A percentile compares a stretch with the other conserved stretches of the same genome.
Conservation (phyloP, 352 stramenopile genomes). For the Globisporangium yorkense region DNA sequence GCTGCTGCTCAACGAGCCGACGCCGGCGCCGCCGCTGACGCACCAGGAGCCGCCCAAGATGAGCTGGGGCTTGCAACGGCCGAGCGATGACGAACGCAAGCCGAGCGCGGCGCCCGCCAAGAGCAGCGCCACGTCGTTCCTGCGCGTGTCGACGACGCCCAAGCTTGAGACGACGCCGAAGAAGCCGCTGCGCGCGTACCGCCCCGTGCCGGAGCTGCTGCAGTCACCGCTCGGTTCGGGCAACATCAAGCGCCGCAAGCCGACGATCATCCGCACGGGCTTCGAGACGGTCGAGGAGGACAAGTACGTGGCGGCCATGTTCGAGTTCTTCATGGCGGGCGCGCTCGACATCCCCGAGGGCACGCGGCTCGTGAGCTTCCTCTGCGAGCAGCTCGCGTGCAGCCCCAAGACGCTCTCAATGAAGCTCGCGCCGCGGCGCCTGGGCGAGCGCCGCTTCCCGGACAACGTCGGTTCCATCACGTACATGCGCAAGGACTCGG, state of each 20-base stretch:
- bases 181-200: neutral
- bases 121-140: no score
- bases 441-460: constrained; percentile 48
- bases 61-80: no score
- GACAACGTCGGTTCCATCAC: constrained; percentile 52
- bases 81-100: neutral
- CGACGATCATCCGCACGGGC: constrained; percentile 69
- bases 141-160: neutral
- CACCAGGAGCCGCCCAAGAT: neutral
- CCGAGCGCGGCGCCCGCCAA: neutral
- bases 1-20: constrained; percentile 3
- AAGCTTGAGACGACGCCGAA: constrained; percentile 1
- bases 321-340: constrained; percentile 64
- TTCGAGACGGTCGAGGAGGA: constrained; percentile 66
- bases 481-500: constrained; percentile 30
- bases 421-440: constrained; percentile 53
- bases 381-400: constrained; percentile 53
- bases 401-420: constrained; percentile 55
- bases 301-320: constrained; percentile 42
- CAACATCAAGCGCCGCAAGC: constrained; percentile 29
- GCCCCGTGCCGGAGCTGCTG: constrained; percentile 2
- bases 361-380: constrained; percentile 48
- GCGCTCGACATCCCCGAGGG: constrained; percentile 42
- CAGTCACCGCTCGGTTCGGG: constrained; percentile 12
- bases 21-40: no score